Evolutionary conservation across 305 asterid species (phyloP), one percentile per base, ranked within the genome.

Genomic region (Fraxinus latifolia): DNA sequence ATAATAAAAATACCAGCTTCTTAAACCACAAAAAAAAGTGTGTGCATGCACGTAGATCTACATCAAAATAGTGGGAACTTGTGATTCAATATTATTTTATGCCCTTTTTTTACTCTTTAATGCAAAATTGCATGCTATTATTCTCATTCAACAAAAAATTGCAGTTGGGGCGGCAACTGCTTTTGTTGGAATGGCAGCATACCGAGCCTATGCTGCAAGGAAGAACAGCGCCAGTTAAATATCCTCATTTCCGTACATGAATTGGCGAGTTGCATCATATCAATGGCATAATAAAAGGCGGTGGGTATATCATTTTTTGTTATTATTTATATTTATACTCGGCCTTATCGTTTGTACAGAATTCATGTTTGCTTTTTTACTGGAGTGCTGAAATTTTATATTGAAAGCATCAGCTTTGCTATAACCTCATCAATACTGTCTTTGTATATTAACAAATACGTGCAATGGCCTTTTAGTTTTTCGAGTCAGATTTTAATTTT

Each of bases 141-240:
- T 84, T 83, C 77, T 47, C 74, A 50, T 53, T 72, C 82, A 65
- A 58, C 77, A 65, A 65, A 82, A 79, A 82, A 33, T 80, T 82
- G 88, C 97, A 96, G 99, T 96, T 87, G 97, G 93, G 79, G 94
- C 98, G 81, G 99, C 98, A 76, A 89, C 91, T 77, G 89, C 96
- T 33, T 90, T 94, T 73, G 87, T 96, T 87, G 98, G 98, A 82
- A 80, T 94, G 89, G 94, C 93, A 15, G 98, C 96, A 34, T 94
- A 91, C 84, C 91, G 97, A 78, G 85, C 92, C 79, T 94, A 92
- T 87, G 91, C 93, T 83, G 91, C 97, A 83, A 91, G 94, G 90
- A 96, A 89, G 91, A 93, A 87, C 83, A 79, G 89, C 84, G 82
- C 95, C 80, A 87, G 88, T 89, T 96, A 93, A 87, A 89, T 82